Conservation (phyloP, 2,329 filamentous ascomycete species). For the Microsporum ferrugineum region DNA sequence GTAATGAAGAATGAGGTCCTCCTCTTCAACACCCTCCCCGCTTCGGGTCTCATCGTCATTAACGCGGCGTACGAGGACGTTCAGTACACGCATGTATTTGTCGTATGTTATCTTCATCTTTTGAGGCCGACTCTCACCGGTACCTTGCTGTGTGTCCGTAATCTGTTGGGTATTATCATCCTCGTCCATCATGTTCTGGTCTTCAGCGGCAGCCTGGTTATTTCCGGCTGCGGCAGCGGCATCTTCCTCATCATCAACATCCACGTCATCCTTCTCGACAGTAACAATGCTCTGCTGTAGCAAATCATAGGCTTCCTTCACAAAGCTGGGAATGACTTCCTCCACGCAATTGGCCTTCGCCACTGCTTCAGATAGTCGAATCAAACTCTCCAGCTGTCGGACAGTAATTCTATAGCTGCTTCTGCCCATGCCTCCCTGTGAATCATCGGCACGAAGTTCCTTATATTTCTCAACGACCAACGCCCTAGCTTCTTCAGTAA, state of each 20-base stretch:
- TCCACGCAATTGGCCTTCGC: conserved; percentile 95
- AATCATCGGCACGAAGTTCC: conserved; percentile 83
- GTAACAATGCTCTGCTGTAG: conserved; percentile 91
- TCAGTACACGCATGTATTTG: conserved; percentile 85
- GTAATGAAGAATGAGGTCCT: conserved; percentile 77
- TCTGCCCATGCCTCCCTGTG: conserved; percentile 82
- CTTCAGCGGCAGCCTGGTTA: conserved; percentile 25
- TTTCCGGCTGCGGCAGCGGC: conserved; percentile 25
- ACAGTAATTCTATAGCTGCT: conserved; percentile 98
- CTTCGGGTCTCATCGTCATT: conserved; percentile 65
- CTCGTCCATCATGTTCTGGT: conserved; percentile 27
- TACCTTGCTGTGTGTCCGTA: conserved; percentile 38
- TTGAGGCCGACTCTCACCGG: conserved; percentile 29
- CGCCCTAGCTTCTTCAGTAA: conserved; percentile 74
- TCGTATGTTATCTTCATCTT: conserved; percentile 91
- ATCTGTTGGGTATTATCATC: conserved; percentile 42
- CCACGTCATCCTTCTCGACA: conserved; percentile 94
- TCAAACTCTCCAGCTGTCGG: conserved; percentile 88
- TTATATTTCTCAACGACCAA: conserved; percentile 89
- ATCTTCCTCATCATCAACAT: conserved; percentile 73
- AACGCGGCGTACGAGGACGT: conserved; percentile 69
- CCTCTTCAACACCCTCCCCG: conserved; percentile 74
- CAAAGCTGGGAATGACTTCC: conserved; percentile 73
- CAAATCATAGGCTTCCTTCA: conserved; percentile 82
- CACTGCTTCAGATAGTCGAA: conserved; percentile 92